phyloP scores from a whole-genome alignment of 768 basidiomycete genomes.

The Podaxis sp. region DNA sequence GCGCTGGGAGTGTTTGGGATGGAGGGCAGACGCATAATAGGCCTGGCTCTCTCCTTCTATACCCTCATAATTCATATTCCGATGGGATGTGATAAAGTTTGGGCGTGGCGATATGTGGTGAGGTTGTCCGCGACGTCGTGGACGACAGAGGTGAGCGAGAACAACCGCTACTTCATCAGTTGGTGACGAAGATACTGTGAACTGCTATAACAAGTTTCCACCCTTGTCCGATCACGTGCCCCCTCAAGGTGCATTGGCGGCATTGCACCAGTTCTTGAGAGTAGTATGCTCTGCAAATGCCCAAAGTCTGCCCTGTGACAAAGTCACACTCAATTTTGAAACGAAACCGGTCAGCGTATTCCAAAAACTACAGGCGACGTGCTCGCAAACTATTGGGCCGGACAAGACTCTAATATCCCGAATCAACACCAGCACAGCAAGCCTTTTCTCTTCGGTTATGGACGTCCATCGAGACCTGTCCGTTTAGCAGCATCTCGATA shows the following conservation, averaged over 20 bases:
- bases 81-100: background rate
- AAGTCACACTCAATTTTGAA: background rate
- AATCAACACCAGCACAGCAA: background rate
- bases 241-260: background rate
- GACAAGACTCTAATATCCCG: background rate
- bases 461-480: too few relatives aligned
- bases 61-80: constrained; percentile 10
- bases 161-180: background rate
- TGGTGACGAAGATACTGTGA: background rate
- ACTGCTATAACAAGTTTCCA: background rate
- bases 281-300: background rate
- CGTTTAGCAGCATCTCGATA: too few relatives aligned
- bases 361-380: background rate
- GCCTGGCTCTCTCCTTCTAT: constrained; percentile 10
- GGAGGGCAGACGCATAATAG: constrained; percentile 27
- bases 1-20: constrained; percentile 21
- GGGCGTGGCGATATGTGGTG: background rate
- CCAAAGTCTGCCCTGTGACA: too few relatives aligned
- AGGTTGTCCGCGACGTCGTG: background rate
- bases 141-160: background rate
- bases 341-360: background rate
- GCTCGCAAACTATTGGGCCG: background rate
- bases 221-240: constrained; percentile 6
- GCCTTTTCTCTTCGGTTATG: too few relatives aligned
- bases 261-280: background rate